Conservation (phyloP, 106 monocot genomes). For the Posidonia australis region DNA sequence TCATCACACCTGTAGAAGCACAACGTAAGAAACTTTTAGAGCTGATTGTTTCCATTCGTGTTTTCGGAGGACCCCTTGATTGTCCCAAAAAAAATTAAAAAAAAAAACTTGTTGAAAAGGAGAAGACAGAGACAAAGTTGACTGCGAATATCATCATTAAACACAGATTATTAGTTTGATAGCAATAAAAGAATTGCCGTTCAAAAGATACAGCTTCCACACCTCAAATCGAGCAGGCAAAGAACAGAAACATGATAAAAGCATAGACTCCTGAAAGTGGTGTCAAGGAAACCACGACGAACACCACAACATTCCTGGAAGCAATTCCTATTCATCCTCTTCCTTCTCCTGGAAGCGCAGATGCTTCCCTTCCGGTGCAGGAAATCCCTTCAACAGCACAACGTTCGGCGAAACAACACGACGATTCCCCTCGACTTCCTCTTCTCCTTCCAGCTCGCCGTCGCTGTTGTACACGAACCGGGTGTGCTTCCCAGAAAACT, state of each 20-base stretch:
- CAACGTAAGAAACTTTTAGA: no score
- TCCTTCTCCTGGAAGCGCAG: conserved; percentile 76
- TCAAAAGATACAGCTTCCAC: background rate
- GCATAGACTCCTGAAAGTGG: no score
- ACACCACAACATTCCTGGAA: no score
- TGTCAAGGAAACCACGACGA: background rate
- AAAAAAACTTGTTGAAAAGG: no score
- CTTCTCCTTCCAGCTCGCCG: conserved; percentile 49
- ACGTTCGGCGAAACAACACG: conserved; percentile 22
- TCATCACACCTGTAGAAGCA: no score
- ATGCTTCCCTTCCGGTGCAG: conserved; percentile 74
- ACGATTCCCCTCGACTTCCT: conserved; percentile 1
- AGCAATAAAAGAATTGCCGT: conserved; percentile 1
- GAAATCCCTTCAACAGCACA: conserved; percentile 58
- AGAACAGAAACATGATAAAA: no score
- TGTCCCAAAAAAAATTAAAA: no score
- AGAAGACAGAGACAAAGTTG: background rate
- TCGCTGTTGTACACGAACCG: conserved; percentile 76
- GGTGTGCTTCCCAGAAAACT: conserved; percentile 60
- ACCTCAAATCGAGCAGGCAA: background rate
- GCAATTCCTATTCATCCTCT: conserved; percentile 19
- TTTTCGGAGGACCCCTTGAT: no score
- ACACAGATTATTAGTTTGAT: background rate
- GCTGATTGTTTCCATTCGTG: no score
- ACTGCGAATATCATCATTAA: background rate